Base-by-base conservation (phyloP, 176 grass and related monocot genomes). In the Triticum turgidum region DNA sequence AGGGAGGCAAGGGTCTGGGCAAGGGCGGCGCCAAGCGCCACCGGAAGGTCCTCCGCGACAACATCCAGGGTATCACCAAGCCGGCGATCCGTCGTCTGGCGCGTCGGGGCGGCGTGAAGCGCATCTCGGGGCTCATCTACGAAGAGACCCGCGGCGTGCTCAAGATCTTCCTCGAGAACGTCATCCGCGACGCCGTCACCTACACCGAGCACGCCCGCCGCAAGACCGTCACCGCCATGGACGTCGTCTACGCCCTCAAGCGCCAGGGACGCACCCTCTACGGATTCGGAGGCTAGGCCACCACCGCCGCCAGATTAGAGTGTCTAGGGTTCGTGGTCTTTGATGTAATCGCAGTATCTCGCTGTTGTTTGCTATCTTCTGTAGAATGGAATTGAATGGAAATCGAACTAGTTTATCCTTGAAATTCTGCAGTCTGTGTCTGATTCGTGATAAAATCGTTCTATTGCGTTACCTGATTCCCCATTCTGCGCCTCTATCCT, bases 41-140 rank as follows among this genome's bases (percentile, higher is more conserved):
- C 80, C 27, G 95, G 71, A 97, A 97, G 89, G 92, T 97, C 12
- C 92, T 97, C 11, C 92, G 95, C 3, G 95, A 97, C 75, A 97
- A 97, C 91, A 97, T 97, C 81, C 92, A 97, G 92, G 92, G 95
- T 0, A 97, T 97, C 82, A 97, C 95, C 32, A 97, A 97, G 95
- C 95, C 95, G 75, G 93, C 95, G 32, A 98, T 97, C 45, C 87
- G 91, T 3, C 77, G 96, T 1, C 78, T 95, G 73, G 96, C 96
- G 5, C 67, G 91, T 1, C 77, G 96, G 15, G 96, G 96, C 5
- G 93, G 96, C 68, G 96, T 98, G 47, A 98, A 98, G 90, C 93
- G 96, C 85, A 98, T 98, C 86, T 90, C 85, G 9, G 93, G 96
- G 0, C 87, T 98, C 32, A 98, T 95, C 88, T 98, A 98, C 75